Conservation (phyloP, 371 early-diverging fungal species). For the Rhizopus microsporus region DNA sequence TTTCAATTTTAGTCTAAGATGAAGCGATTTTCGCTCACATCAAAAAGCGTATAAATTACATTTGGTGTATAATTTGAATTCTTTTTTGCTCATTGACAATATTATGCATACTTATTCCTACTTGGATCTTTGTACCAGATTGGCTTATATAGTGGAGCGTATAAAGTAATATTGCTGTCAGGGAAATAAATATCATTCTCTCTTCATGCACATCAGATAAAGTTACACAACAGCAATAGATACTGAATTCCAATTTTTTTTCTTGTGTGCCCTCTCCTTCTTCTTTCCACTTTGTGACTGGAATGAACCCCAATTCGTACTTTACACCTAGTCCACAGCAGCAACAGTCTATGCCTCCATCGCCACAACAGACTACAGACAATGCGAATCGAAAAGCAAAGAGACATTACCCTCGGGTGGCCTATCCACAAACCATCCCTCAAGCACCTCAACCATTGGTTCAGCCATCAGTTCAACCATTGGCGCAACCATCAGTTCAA, state of each 20-base stretch:
- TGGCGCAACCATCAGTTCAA: constrained; percentile 5
- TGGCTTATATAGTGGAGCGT: too few species aligned
- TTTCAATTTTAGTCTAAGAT: background rate
- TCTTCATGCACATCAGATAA: too few species aligned
- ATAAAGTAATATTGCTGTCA: too few species aligned
- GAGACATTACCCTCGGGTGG: constrained; percentile 1
- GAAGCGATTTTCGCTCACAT: background rate
- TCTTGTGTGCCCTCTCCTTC: background rate
- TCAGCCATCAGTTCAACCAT: constrained; percentile 7
- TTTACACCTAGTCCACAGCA: background rate
- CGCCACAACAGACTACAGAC: constrained; percentile 6
- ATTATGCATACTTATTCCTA: too few species aligned
- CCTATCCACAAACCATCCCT: background rate
- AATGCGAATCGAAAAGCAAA: background rate
- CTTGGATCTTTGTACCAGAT: too few species aligned
- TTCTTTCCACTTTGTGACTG: background rate
- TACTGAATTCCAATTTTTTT: background rate
- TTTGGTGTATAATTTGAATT: too few species aligned
- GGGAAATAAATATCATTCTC: too few species aligned
- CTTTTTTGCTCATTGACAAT: too few species aligned
- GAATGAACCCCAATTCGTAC: too few species aligned
- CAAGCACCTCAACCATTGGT: constrained; percentile 9
- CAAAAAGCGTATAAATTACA: background rate
- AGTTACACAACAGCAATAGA: too few species aligned
- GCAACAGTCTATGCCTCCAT: constrained; percentile 4